phyloP scores from a whole-genome alignment of 139 green algal species.

The Chlorella sp. region DNA sequence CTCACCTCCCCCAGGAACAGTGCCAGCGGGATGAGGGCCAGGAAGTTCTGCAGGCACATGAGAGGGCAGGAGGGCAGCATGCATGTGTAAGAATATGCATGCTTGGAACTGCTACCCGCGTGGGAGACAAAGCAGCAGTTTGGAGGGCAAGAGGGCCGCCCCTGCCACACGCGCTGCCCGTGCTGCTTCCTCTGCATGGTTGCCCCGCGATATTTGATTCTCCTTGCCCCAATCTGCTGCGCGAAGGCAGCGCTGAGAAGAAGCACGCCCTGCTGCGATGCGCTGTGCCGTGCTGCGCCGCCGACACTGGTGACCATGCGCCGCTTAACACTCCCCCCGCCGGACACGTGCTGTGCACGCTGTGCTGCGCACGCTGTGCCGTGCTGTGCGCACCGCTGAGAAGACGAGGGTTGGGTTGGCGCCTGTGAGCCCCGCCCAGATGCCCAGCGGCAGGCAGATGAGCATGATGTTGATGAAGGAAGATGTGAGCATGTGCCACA shows the following conservation, averaged over 20 bases:
- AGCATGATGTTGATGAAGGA: conserved; percentile 80
- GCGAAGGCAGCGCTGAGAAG: not conserved
- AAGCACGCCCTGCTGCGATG: not conserved
- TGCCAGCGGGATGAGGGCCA: conserved; percentile 82
- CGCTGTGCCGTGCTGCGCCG: no score
- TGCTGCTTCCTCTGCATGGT: not conserved
- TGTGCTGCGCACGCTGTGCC: not conserved
- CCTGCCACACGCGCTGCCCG: not conserved
- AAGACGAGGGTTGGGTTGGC: conserved; percentile 64
- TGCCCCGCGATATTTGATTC: no score
- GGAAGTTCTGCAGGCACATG: conserved; percentile 75
- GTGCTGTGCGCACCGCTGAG: conserved; percentile 39
- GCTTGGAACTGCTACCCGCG: not conserved
- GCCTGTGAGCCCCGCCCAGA: conserved; percentile 40
- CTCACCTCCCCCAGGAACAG: conserved; percentile 83
- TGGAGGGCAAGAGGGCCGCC: no score
- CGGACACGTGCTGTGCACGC: not conserved
- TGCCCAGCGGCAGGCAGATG: conserved; percentile 71
- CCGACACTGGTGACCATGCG: not conserved
- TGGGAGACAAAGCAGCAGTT: no score
- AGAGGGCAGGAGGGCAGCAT: not conserved
- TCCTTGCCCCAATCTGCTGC: not conserved
- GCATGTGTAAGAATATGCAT: not conserved
- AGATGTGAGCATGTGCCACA: conserved; percentile 58
- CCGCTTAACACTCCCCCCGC: not conserved